These are phyloP conservation scores for Exophiala xenobiotica DNA, from an alignment of 2,329 filamentous ascomycete genomes.

Conservation along the genomic window DNA sequence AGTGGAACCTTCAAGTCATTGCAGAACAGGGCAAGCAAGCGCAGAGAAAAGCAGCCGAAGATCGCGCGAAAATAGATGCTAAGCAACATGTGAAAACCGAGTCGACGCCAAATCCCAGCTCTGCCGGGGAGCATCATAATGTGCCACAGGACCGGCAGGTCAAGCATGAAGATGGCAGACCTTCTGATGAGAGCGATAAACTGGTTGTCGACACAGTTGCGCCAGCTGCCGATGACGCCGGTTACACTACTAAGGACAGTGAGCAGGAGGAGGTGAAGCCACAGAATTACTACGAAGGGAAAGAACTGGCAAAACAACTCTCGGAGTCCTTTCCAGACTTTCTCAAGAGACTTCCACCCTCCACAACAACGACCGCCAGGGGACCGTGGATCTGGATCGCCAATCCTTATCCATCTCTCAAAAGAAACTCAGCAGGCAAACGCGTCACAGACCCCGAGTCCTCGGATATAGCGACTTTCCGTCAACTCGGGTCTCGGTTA, in stretches of 20 bases:
- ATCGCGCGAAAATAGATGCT: neutral
- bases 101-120: neutral
- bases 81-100: constrained; percentile 1
- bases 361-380: constrained; percentile 53
- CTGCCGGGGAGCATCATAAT: neutral
- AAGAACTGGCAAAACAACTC: constrained; percentile 59
- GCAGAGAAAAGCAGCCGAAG: constrained; percentile 4
- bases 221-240: neutral
- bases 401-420: constrained; percentile 54
- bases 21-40: constrained; percentile 12
- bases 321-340: constrained; percentile 66
- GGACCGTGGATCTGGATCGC: constrained; percentile 72
- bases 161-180: neutral
- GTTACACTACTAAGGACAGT: neutral
- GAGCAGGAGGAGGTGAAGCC: constrained; percentile 30
- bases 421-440: constrained; percentile 28
- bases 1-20: constrained; percentile 24
- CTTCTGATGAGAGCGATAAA: neutral
- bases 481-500: constrained; percentile 55
- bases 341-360: constrained; percentile 65
- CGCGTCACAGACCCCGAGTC: constrained; percentile 38
- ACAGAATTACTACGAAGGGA: constrained; percentile 61
- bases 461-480: constrained; percentile 51
- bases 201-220: neutral
- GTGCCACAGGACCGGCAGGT: neutral